These are phyloP conservation scores for Talaromyces islandicus DNA, from an alignment of 2,329 filamentous ascomycete genomes.

Conservation along the genomic window DNA sequence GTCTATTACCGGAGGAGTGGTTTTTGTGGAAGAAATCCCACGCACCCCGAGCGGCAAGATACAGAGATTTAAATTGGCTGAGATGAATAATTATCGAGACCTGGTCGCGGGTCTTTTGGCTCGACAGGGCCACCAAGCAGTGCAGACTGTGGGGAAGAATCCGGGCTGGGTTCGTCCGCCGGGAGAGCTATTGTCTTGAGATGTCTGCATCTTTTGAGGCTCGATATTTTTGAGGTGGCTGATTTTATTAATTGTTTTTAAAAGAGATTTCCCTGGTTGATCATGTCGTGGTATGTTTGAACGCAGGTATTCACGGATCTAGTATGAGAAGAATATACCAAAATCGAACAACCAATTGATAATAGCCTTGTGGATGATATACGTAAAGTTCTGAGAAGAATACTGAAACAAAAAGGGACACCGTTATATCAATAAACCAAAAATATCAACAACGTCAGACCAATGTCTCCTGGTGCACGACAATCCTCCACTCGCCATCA, in stretches of 20 bases:
- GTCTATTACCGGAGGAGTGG: constrained; percentile 40
- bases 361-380: neutral
- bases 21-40: constrained; percentile 45
- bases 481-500: constrained; percentile 32
- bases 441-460: constrained; percentile 12
- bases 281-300: neutral
- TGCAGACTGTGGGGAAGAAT: neutral
- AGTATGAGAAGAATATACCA: neutral
- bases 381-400: neutral
- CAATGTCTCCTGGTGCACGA: constrained; percentile 30
- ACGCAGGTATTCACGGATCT: neutral
- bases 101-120: constrained; percentile 20
- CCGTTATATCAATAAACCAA: neutral
- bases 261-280: neutral
- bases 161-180: neutral
- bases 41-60: constrained; percentile 48
- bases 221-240: neutral
- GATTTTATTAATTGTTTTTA: neutral
- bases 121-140: neutral
- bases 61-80: constrained; percentile 33
- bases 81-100: constrained; percentile 35
- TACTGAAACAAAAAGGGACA: neutral
- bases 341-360: too few relatives aligned
- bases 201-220: neutral
- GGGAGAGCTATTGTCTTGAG: neutral